These are phyloP conservation scores for Clausena lansium DNA, from an alignment of 345 rosid species.

Conservation along the genomic window DNA sequence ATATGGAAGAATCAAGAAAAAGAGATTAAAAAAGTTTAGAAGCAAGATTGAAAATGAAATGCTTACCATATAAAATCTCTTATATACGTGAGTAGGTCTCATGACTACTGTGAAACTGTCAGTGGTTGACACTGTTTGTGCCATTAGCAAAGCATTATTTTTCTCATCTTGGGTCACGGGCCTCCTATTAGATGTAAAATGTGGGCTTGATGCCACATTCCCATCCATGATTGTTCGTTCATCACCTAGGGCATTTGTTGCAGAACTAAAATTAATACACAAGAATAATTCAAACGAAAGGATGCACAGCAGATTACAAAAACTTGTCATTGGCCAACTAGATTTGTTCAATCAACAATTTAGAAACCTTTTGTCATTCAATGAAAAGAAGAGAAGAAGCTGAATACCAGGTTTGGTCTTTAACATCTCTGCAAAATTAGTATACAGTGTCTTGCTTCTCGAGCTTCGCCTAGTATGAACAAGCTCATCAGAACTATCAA, in stretches of 20 bases:
- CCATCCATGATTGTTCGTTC: background rate
- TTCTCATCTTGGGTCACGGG: slow-evolving; percentile 33
- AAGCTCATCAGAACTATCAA: slow-evolving; percentile 6
- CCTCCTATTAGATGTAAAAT: slow-evolving; percentile 33
- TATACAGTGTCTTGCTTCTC: slow-evolving; percentile 12
- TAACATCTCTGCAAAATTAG: slow-evolving; percentile 15
- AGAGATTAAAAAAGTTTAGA: background rate
- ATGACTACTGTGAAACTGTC: slow-evolving; percentile 35
- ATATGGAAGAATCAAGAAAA: background rate
- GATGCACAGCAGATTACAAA: background rate
- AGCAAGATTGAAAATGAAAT: background rate
- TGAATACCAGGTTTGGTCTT: slow-evolving; percentile 30
- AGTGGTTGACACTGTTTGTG: slow-evolving; percentile 24
- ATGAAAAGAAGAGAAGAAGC: background rate
- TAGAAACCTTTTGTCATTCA: background rate
- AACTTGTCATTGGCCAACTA: background rate
- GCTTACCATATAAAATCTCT: slow-evolving; percentile 40
- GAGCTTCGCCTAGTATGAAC: slow-evolving; percentile 1
- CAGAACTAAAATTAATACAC: slow-evolving; percentile 6
- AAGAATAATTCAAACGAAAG: background rate
- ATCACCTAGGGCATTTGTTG: slow-evolving; percentile 4
- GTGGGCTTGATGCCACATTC: slow-evolving; percentile 4
- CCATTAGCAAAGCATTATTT: slow-evolving; percentile 23
- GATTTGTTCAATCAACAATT: background rate
- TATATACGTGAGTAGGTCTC: slow-evolving; percentile 36